These are phyloP conservation scores for Centella asiatica DNA, from an alignment of 129 eudicot species.

Conservation along the genomic window DNA sequence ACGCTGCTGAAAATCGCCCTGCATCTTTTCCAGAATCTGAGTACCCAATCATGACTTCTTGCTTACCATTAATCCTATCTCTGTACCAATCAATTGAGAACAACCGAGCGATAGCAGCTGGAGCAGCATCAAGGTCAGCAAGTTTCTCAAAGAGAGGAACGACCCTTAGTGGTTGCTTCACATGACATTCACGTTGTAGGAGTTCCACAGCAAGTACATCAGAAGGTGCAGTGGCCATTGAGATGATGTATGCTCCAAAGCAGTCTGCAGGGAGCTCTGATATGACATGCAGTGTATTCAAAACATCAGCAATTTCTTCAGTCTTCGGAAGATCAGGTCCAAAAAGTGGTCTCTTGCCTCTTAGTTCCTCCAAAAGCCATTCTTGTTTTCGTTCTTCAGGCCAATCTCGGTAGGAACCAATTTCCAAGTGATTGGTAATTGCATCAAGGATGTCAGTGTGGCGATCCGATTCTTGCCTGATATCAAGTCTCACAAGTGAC, in stretches of 20 bases:
- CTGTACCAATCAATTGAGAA: slow-evolving; percentile 96
- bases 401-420: slow-evolving; percentile 96
- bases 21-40: slow-evolving; percentile 99
- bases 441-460: slow-evolving; percentile 98
- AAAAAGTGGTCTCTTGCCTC: slow-evolving; percentile 86
- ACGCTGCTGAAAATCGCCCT: slow-evolving; percentile 89
- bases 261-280: slow-evolving; percentile 96
- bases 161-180: slow-evolving; percentile 69
- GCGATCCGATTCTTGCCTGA: slow-evolving; percentile 92
- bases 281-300: slow-evolving; percentile 69
- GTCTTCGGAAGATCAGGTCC: slow-evolving; percentile 93
- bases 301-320: slow-evolving; percentile 86
- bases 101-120: slow-evolving; percentile 90
- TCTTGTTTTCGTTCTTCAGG: slow-evolving; percentile 81
- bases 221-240: slow-evolving; percentile 95
- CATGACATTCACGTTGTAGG: slow-evolving; percentile 92
- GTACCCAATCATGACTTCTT: slow-evolving; percentile 98
- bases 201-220: slow-evolving; percentile 98
- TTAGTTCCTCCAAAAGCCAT: slow-evolving; percentile 84
- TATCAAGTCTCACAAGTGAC: slow-evolving; percentile 87
- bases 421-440: slow-evolving; percentile 74
- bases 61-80: slow-evolving; percentile 82
- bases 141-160: slow-evolving; percentile 95
- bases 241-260: slow-evolving; percentile 95
- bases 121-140: slow-evolving; percentile 87